phyloP scores from a whole-genome alignment of 352 stramenopile genomes.

The Phytophthora parvispora region DNA sequence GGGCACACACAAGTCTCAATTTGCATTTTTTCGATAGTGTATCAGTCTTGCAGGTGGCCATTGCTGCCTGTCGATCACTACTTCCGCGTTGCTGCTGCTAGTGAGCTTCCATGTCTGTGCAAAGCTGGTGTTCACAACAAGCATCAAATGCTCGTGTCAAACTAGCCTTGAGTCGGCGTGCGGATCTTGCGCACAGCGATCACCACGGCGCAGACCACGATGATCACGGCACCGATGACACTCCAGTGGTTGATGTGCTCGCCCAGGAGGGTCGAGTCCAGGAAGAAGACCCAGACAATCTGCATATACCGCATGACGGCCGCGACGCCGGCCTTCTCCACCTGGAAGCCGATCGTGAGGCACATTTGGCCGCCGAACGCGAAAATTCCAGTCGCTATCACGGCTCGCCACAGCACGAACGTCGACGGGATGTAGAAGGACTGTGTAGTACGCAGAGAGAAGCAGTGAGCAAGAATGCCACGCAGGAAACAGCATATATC shows the following conservation, averaged over 20 bases:
- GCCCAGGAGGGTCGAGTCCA: conserved; percentile 64
- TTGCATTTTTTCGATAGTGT: background rate
- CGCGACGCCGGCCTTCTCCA: conserved; percentile 71
- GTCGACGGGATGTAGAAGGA: conserved; percentile 43
- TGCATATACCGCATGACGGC: conserved; percentile 75
- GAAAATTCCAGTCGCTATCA: conserved; percentile 49
- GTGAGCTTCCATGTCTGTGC: too few species aligned
- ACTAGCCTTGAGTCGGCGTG: conserved; percentile 7
- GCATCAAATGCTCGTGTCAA: too few species aligned
- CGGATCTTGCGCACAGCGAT: conserved; percentile 57
- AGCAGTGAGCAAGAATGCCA: too few species aligned
- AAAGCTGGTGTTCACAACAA: too few species aligned
- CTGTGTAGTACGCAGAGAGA: background rate
- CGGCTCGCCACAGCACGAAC: conserved; percentile 49
- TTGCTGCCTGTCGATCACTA: too few species aligned
- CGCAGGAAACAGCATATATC: too few species aligned
- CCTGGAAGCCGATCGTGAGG: conserved; percentile 77
- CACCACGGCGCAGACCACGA: conserved; percentile 50
- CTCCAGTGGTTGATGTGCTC: conserved; percentile 67
- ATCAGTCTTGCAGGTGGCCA: too few species aligned
- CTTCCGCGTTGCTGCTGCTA: too few species aligned
- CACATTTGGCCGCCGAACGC: conserved; percentile 70
- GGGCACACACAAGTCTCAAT: background rate
- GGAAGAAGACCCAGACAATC: conserved; percentile 74
- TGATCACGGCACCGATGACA: conserved; percentile 63